These are phyloP conservation scores for Boletus insuetus DNA, from an alignment of 768 basidiomycete species.

Conservation along the genomic window DNA sequence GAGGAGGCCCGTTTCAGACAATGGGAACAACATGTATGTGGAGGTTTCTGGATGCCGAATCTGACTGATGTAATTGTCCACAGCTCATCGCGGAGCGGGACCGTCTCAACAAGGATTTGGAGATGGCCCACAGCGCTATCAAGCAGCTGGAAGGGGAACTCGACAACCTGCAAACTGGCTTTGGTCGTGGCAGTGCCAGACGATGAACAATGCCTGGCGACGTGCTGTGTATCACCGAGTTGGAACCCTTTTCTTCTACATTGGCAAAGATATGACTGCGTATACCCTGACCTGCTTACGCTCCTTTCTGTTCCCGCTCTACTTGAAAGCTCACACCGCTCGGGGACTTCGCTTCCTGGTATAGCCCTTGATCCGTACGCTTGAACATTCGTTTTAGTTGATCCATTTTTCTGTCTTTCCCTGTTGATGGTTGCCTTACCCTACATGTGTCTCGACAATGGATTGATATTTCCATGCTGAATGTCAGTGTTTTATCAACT, in stretches of 20 bases:
- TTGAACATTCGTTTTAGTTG: slow-evolving; percentile 29
- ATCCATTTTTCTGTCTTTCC: slow-evolving; percentile 3
- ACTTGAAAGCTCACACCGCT: neutral
- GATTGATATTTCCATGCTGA: no score
- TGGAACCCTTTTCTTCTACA: slow-evolving; percentile 1
- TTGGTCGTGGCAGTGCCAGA: slow-evolving; percentile 59
- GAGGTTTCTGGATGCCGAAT: neutral
- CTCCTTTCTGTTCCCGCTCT: slow-evolving; percentile 18
- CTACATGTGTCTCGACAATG: slow-evolving; percentile 15
- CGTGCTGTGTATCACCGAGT: neutral
- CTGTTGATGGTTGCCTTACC: slow-evolving; percentile 13
- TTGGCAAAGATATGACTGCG: slow-evolving; percentile 9
- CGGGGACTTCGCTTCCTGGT: neutral
- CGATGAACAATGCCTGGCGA: slow-evolving; percentile 14
- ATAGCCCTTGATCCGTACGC: neutral
- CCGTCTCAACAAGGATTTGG: slow-evolving; percentile 98
- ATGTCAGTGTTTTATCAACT: no score
- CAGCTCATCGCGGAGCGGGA: slow-evolving; percentile 98
- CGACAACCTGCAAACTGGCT: slow-evolving; percentile 84
- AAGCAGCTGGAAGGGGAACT: slow-evolving; percentile 89
- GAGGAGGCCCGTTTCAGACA: slow-evolving; percentile 98
- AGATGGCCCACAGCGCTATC: slow-evolving; percentile 87
- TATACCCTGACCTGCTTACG: slow-evolving; percentile 28
- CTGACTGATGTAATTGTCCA: slow-evolving; percentile 14
- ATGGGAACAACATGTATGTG: slow-evolving; percentile 95